A percentile compares a stretch with the other conserved stretches of the same genome.
Evolutionary conservation across 2,329 filamentous ascomycete genomes (phyloP).

Genomic region (Monosporascus sp.): DNA sequence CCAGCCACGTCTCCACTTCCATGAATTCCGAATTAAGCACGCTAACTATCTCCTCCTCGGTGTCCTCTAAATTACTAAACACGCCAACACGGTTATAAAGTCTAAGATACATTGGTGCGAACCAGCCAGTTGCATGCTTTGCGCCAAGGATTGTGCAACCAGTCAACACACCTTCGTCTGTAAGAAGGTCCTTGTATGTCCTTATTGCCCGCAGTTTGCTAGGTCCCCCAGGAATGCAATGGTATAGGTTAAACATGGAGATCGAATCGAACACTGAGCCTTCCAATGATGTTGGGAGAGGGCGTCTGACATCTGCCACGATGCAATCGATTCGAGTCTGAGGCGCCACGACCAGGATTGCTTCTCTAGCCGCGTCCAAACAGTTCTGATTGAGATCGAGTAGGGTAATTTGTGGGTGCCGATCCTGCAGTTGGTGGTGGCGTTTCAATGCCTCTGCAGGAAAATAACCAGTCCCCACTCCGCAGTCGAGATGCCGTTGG

Average conservation of each 20-base stretch:
- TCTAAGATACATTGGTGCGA: constrained; percentile 20
- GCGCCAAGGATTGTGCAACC: constrained; percentile 34
- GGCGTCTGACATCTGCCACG: constrained; percentile 31
- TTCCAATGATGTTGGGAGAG: constrained; percentile 22
- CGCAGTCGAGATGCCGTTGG: constrained; percentile 33
- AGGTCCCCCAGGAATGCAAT: constrained; percentile 33
- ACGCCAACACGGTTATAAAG: constrained; percentile 31
- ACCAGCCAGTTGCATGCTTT: constrained; percentile 20
- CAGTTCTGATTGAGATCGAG: constrained; percentile 31
- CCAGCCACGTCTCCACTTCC: constrained; percentile 32
- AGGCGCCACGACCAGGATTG: constrained; percentile 17
- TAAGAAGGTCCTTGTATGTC: constrained; percentile 27
- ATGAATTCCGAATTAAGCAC: constrained; percentile 32
- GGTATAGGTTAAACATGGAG: constrained; percentile 38
- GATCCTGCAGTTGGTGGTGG: constrained; percentile 5
- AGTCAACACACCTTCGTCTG: constrained; percentile 30
- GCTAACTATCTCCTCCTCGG: constrained; percentile 25
- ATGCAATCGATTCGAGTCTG: constrained; percentile 22
- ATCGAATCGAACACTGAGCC: constrained; percentile 35
- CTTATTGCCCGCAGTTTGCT: constrained; percentile 27
- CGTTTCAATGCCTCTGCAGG: constrained; percentile 23
- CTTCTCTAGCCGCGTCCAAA: constrained; percentile 23
- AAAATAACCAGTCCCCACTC: constrained; percentile 36
- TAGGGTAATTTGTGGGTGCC: constrained; percentile 27
- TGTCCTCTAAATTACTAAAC: constrained; percentile 37